Percentiles rank a stretch among this genome's conserved stretches.
These are phyloP conservation scores for Gracilariopsis chorda DNA, from an alignment of 23 red algal species.

Conservation along the genomic window DNA sequence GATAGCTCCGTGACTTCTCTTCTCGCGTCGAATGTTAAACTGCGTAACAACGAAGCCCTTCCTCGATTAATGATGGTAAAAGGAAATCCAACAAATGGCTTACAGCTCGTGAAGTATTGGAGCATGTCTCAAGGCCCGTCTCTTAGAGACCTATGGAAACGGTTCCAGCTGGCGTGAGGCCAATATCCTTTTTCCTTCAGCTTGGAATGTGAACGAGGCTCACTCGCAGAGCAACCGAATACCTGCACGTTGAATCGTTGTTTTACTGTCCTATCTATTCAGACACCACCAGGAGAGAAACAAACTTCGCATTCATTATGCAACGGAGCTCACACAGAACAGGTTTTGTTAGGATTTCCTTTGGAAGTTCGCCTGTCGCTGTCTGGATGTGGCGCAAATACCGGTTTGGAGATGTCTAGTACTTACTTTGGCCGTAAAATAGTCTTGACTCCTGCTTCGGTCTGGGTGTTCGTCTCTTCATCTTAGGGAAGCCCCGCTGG, in stretches of 20 bases:
- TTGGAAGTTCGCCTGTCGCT: neutral
- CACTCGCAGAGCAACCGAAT: neutral
- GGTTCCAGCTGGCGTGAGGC: neutral
- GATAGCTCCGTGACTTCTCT: neutral
- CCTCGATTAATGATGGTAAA: neutral
- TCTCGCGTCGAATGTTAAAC: neutral
- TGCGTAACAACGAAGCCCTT: neutral
- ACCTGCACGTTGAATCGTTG: neutral
- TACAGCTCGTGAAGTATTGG: neutral
- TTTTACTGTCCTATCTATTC: neutral
- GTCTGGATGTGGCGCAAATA: neutral
- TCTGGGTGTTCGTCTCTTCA: neutral
- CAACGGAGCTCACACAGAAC: neutral
- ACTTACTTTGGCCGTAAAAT: neutral
- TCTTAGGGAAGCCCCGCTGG: too few relatives aligned
- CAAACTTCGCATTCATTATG: neutral
- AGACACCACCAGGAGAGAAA: neutral
- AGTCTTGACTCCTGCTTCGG: neutral
- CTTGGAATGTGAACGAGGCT: neutral
- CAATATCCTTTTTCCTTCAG: neutral
- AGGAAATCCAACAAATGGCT: neutral
- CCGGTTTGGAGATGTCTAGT: neutral
- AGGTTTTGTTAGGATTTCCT: neutral
- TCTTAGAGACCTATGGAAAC: neutral
- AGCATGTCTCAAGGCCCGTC: neutral